Percentiles rank a stretch among this genome's conserved stretches.
phyloP scores from a whole-genome alignment of 1,284 basidiomycete genomes.

The Rhodotorula sp. region DNA sequence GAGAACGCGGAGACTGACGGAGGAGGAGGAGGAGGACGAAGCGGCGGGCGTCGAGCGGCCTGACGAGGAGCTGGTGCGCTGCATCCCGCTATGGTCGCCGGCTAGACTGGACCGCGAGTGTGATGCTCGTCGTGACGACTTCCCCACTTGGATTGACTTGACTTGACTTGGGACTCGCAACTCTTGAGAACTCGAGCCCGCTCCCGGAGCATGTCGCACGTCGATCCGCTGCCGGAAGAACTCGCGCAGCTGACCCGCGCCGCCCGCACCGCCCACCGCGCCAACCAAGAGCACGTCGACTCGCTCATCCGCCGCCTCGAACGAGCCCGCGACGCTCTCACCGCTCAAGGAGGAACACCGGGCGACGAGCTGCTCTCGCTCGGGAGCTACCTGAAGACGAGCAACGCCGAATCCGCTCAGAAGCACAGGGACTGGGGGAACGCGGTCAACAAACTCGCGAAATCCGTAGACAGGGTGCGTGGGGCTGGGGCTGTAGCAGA shows the following conservation, averaged over 20 bases:
- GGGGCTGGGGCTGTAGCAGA: neutral
- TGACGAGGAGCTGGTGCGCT: too few relatives aligned
- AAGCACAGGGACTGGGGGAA: constrained; percentile 81
- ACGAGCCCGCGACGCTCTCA: constrained; percentile 19
- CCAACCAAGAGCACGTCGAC: constrained; percentile 18
- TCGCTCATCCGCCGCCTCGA: constrained; percentile 33
- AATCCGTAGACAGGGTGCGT: constrained; percentile 79
- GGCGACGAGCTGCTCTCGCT: constrained; percentile 25
- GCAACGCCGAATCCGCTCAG: constrained; percentile 60
- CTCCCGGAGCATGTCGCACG: too few relatives aligned
- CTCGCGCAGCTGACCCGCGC: neutral
- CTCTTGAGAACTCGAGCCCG: too few relatives aligned
- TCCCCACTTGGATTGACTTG: too few relatives aligned
- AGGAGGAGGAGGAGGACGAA: too few relatives aligned
- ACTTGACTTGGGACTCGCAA: too few relatives aligned
- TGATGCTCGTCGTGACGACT: too few relatives aligned
- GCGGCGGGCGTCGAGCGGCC: too few relatives aligned
- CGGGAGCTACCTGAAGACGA: constrained; percentile 22
- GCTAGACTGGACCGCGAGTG: too few relatives aligned
- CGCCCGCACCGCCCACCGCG: neutral
- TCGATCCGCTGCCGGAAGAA: neutral
- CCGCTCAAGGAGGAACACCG: neutral
- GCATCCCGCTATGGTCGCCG: too few relatives aligned
- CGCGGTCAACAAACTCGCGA: constrained; percentile 71
- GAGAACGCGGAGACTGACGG: too few relatives aligned